phyloP scores from a whole-genome alignment of 306 rosid species.

The Quercus aquifolioides region DNA sequence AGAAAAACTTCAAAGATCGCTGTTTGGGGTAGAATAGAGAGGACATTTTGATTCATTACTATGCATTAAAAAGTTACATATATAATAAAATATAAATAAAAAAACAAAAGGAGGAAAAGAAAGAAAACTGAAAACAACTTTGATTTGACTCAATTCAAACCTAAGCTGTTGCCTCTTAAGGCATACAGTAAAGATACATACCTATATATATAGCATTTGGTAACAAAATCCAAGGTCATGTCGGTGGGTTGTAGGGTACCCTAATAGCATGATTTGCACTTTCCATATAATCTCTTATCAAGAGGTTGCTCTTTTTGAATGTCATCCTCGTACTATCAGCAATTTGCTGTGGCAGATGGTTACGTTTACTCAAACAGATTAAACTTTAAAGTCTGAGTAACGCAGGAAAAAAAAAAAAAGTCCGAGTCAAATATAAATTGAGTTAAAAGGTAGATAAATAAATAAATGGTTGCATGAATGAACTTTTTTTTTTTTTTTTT shows the following conservation, averaged over 20 bases:
- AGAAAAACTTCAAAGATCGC: not conserved
- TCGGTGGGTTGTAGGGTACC: not conserved
- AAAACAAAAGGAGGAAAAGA: not conserved
- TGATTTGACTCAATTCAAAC: not conserved
- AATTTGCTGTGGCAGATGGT: not conserved
- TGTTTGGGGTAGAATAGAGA: not conserved
- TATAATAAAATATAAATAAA: not conserved
- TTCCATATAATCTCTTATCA: not conserved
- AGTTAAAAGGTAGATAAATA: not conserved
- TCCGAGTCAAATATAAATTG: not conserved
- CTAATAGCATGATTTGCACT: not conserved
- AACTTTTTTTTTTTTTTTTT: no score
- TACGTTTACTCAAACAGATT: not conserved
- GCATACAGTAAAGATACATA: not conserved
- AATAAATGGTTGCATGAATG: not conserved
- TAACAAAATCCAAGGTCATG: not conserved
- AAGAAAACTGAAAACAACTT: not conserved
- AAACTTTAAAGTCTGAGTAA: no score
- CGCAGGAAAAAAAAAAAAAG: no score
- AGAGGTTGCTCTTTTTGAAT: not conserved
- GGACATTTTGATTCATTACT: not conserved
- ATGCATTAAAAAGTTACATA: not conserved
- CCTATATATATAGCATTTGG: not conserved
- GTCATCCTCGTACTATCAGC: slow-evolving; percentile 1
- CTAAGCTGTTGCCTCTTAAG: not conserved